A percentile compares a stretch with the other conserved stretches of the same genome.
Evolutionary conservation across 1,284 basidiomycete genomes (phyloP).

Genomic region (Puccinia triticina): DNA sequence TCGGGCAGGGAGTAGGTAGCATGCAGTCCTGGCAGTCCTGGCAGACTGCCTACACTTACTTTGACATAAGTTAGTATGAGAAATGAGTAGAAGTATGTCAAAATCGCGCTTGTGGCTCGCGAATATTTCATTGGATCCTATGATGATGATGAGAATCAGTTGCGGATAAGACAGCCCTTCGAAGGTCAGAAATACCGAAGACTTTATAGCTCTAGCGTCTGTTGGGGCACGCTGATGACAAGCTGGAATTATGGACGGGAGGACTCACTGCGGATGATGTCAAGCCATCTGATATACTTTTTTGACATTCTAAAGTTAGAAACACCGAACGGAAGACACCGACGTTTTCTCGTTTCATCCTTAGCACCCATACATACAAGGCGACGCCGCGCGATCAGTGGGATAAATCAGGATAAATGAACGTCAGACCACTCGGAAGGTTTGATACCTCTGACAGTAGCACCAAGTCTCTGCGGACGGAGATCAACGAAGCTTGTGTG

Average conservation of each 20-base stretch:
- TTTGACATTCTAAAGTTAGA: no score
- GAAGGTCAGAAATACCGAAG: background rate
- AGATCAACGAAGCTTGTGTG: background rate
- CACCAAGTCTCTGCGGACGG: background rate
- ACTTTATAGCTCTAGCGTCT: background rate
- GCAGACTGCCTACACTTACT: background rate
- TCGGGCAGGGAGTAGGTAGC: background rate
- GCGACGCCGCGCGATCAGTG: no score
- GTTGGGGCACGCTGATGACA: background rate
- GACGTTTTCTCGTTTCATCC: background rate
- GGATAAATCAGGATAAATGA: no score
- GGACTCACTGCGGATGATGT: background rate
- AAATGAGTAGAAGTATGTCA: background rate
- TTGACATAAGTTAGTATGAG: background rate
- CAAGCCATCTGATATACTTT: background rate
- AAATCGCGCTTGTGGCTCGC: background rate
- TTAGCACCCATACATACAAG: no score
- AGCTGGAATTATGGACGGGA: background rate
- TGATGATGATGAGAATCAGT: background rate
- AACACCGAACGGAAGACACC: background rate
- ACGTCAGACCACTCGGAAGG: background rate
- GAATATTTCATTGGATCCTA: conserved; percentile 3
- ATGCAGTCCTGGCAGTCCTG: background rate
- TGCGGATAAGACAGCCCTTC: background rate
- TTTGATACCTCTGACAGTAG: background rate